Evolutionary conservation across 192 early-diverging fungal species (phyloP), one percentile per base, ranked within the genome.

Genomic region (Gamsiella multidivaricata): DNA sequence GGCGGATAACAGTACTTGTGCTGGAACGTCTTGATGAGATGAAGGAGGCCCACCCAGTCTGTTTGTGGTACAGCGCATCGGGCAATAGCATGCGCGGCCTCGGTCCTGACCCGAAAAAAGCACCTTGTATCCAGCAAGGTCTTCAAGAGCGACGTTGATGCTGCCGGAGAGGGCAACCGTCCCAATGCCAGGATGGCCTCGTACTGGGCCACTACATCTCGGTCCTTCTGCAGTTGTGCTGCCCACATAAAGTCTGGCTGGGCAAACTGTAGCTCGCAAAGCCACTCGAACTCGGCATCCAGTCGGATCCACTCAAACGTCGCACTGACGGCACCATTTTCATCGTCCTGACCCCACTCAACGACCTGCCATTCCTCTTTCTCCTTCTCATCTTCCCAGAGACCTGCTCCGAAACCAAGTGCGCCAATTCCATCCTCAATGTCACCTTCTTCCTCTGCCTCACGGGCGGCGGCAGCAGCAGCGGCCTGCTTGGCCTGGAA

Each of bases 301-400:
- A 98, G 76, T 33, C 96, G 88, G 81, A 99, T 96, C 94, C 96
- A 98, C 68, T 99, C 98, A 37, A 98, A 94, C n/a, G 90, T 88
- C 0, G 88, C 87, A 58, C 88, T 69, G 52, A 62, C 68, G 14
- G 53, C 56, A 7, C 46, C 50, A 46, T 92, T 86, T 39, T 93
- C 90, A 69, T 93, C 92, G 23, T 88, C 92, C 64, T 92, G 91
- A 63, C 91, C 92, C 91, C 92, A 93, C 79, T 93, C 91, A 14
- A 88, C 82, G 10, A 91, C 82, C 7, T 88, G 83, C 91, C 93
- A 92, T 51, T 90, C 88, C 41, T 88, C 85, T 54, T 90, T 88
- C 53, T 88, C 84, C 22, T 73, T 80, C 25, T 86, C 88, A 42
- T 89, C 78, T 56, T 91, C 88, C 61, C 87, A 82, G 28, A 85